A percentile compares a stretch with the other conserved stretches of the same genome.
These are phyloP conservation scores for Candolleomyces eurysporus DNA, from an alignment of 768 basidiomycete genomes.

Conservation along the genomic window DNA sequence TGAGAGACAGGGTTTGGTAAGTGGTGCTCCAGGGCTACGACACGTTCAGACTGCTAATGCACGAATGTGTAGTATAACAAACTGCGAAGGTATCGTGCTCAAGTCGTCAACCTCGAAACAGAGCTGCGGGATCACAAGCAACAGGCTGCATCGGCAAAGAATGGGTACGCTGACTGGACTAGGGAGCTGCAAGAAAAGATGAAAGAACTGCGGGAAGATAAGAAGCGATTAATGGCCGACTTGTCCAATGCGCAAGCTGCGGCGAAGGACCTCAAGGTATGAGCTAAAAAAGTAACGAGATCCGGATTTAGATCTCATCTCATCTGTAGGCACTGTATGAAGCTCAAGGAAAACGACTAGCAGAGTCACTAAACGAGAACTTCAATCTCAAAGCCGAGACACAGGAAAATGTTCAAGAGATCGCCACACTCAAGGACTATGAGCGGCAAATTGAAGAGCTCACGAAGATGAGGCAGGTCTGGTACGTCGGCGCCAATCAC, in stretches of 20 bases:
- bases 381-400: constrained; percentile 72
- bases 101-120: constrained; percentile 63
- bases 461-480: constrained; percentile 70
- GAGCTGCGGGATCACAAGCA: constrained; percentile 73
- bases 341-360: constrained; percentile 67
- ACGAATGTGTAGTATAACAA: constrained; percentile 64
- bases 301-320: neutral
- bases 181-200: constrained; percentile 76
- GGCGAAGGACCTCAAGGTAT: constrained; percentile 68
- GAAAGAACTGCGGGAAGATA: constrained; percentile 73
- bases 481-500: constrained; percentile 44
- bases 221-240: constrained; percentile 72
- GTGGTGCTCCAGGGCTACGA: constrained; percentile 16
- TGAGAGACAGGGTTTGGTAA: constrained; percentile 78
- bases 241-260: constrained; percentile 65
- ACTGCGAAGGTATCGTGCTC: constrained; percentile 69
- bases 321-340: constrained; percentile 55
- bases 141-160: constrained; percentile 70
- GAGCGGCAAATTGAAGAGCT: constrained; percentile 86
- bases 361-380: constrained; percentile 66
- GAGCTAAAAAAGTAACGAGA: neutral
- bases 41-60: neutral
- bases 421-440: constrained; percentile 79
- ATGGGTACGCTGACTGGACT: constrained; percentile 84
- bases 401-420: constrained; percentile 79